phyloP scores from a whole-genome alignment of 2,329 filamentous ascomycete species.

The Hirsutella minnesotensis region DNA sequence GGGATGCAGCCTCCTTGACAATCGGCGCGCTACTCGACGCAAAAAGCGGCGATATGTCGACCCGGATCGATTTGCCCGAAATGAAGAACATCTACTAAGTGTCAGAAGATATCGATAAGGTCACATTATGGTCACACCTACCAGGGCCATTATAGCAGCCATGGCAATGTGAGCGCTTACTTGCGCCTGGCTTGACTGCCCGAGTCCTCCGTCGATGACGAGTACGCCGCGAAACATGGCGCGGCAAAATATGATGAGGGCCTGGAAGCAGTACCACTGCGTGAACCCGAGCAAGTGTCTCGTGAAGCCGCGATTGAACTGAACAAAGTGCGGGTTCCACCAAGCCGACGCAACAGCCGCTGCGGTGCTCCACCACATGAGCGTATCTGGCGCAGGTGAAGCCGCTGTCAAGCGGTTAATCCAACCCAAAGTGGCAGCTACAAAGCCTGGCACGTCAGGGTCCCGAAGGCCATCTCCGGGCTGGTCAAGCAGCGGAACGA shows the following conservation, averaged over 20 bases:
- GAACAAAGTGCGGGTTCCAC: conserved; percentile 59
- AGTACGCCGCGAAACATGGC: conserved; percentile 32
- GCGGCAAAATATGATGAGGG: conserved; percentile 44
- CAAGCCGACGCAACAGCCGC: conserved; percentile 41
- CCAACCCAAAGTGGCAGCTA: conserved; percentile 5
- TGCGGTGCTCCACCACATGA: conserved; percentile 35
- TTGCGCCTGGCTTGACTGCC: conserved; percentile 26
- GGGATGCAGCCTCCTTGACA: conserved; percentile 13
- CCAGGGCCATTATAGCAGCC: conserved; percentile 37
- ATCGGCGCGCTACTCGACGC: conserved; percentile 11
- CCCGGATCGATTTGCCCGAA: conserved; percentile 33
- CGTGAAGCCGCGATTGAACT: conserved; percentile 47
- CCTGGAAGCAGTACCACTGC: conserved; percentile 56
- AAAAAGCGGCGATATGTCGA: conserved; percentile 48
- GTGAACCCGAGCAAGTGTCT: conserved; percentile 47
- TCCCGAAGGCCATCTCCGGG: conserved; percentile 20
- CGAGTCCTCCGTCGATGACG: conserved; percentile 25
- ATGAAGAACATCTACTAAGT: conserved; percentile 29
- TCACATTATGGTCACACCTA: too few species aligned
- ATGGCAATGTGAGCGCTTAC: conserved; percentile 43
- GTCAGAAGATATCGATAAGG: conserved; percentile 12
- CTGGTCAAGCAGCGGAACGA: conserved; percentile 14
- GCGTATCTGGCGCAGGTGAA: conserved; percentile 26
- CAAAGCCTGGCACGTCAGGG: conserved; percentile 15
- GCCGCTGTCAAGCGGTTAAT: conserved; percentile 10